Conservation (phyloP, 257 asterid species). For the Penstemon davidsonii region DNA sequence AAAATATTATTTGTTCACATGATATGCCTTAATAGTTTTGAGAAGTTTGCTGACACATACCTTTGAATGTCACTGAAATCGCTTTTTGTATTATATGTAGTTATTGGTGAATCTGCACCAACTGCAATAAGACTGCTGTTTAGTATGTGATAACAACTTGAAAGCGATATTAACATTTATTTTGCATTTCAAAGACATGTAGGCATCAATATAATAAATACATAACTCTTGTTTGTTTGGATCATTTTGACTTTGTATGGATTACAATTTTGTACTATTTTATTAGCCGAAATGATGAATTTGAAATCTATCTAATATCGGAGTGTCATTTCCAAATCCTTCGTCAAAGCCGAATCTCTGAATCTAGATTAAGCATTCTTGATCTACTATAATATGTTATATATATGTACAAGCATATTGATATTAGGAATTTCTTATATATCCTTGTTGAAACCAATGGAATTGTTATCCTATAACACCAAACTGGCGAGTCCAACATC, state of each 20-base stretch:
- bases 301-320: no score
- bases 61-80: background rate
- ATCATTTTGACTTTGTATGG: no score
- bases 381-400: background rate
- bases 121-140: constrained; percentile 1
- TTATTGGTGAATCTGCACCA: background rate
- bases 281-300: no score
- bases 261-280: no score
- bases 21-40: background rate
- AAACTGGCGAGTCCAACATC: background rate
- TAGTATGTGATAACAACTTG: constrained; percentile 6
- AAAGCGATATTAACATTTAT: no score
- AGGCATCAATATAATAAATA: no score
- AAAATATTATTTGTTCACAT: background rate
- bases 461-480: background rate
- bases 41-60: constrained; percentile 9
- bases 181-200: background rate
- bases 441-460: background rate
- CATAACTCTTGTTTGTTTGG: no score
- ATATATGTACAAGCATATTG: background rate
- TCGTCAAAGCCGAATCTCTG: no score
- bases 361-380: no score
- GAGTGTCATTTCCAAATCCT: no score
- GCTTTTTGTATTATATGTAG: no score
- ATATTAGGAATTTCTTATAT: background rate